Conservation (phyloP, 345 rosid genomes). For the Hypericum perforatum region DNA sequence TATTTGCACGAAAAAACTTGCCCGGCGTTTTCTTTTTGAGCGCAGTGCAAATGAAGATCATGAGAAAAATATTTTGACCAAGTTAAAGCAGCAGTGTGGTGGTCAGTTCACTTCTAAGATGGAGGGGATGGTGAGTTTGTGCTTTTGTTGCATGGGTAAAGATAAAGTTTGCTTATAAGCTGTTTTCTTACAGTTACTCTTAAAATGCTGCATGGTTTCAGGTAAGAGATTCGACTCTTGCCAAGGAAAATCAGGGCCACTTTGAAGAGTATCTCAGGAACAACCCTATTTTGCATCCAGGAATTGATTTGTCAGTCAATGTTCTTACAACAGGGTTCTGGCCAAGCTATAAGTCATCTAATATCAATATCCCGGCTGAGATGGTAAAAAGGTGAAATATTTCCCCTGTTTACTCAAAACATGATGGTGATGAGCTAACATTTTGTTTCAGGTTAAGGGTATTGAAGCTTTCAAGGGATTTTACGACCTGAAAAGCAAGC, state of each 20-base stretch:
- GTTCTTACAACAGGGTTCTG: slow-evolving; percentile 89
- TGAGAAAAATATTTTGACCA: slow-evolving; percentile 67
- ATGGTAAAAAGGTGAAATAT: slow-evolving; percentile 35
- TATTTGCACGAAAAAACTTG: slow-evolving; percentile 26
- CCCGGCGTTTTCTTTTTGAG: slow-evolving; percentile 48
- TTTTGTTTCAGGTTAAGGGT: slow-evolving; percentile 48
- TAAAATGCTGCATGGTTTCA: slow-evolving; percentile 10
- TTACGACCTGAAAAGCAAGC: slow-evolving; percentile 49
- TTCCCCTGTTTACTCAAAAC: no score
- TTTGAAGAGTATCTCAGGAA: slow-evolving; percentile 60
- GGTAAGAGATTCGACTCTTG: slow-evolving; percentile 80
- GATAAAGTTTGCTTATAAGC: neutral
- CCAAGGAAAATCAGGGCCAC: slow-evolving; percentile 65
- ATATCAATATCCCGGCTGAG: slow-evolving; percentile 69
- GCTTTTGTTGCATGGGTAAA: neutral
- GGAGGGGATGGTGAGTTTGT: slow-evolving; percentile 69
- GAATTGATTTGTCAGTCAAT: slow-evolving; percentile 67
- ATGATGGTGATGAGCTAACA: neutral
- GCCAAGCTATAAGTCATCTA: slow-evolving; percentile 83
- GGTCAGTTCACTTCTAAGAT: slow-evolving; percentile 60
- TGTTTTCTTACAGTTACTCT: neutral
- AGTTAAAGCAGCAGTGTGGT: slow-evolving; percentile 62
- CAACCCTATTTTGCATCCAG: slow-evolving; percentile 51
- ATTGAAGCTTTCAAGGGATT: slow-evolving; percentile 56
- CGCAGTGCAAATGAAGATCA: slow-evolving; percentile 64